These are phyloP conservation scores for Capsicum baccatum DNA, from an alignment of 257 asterid genomes.

Conservation along the genomic window DNA sequence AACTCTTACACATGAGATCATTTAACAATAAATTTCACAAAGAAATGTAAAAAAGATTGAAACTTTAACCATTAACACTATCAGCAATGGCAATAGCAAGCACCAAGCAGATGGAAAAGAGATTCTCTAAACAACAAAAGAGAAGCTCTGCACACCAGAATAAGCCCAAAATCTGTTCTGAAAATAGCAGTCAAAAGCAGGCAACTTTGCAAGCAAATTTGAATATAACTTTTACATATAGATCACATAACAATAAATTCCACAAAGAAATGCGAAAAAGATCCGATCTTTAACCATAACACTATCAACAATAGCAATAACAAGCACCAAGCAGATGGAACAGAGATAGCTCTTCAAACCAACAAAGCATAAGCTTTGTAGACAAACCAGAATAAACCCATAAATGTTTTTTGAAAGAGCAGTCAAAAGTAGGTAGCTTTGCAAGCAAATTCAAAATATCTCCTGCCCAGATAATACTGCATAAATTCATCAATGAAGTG, in stretches of 20 bases:
- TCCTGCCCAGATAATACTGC: neutral
- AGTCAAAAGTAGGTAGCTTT: neutral
- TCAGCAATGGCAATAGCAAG: neutral
- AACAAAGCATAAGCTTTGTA: neutral
- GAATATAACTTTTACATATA: neutral
- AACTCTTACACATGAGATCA: neutral
- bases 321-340: neutral
- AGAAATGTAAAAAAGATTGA: neutral
- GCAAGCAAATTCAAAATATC: neutral
- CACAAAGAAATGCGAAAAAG: neutral
- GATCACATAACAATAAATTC: neutral
- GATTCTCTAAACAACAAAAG: neutral
- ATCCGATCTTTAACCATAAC: neutral
- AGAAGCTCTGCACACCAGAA: neutral
- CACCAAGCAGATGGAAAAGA: neutral
- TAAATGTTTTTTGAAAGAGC: neutral
- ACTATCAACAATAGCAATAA: neutral
- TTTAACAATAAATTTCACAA: neutral
- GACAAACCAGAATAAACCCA: neutral
- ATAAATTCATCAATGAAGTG: neutral
- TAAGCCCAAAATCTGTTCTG: neutral
- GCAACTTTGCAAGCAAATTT: neutral
- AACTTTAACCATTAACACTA: neutral
- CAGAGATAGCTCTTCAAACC: neutral
- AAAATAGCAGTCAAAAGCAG: constrained; percentile 6